Base-by-base conservation (phyloP, 257 asterid species). In the Gynochthodes officinalis region DNA sequence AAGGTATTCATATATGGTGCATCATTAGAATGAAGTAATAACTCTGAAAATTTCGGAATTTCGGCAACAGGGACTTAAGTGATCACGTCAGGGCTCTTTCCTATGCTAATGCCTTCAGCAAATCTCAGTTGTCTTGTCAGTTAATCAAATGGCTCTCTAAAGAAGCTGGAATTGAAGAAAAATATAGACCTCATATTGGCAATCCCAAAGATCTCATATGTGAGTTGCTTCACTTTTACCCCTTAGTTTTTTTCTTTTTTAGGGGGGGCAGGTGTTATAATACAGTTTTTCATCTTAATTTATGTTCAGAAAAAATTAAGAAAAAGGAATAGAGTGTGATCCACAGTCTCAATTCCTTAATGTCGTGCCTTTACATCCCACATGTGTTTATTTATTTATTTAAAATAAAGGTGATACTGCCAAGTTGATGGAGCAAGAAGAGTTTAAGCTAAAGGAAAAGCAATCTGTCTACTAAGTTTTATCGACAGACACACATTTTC, bases 141-240 rank as follows among this genome's bases (percentile, higher is more conserved):
- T 84, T 92, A 74, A 81, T 77, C 73, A 78, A 83, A 52, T 87
- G 96, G 94, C 83, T 84, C 44, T 37, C 74, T 43, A 50, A 28
- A 75, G 84, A 76, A 79, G 87, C 89, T 71, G 82, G 82, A 19
- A n/a, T 53, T 6, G 54, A 62, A 81, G 71, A 83, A 69, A 78
- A 50, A 50, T 71, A 48, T 40, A 44, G 66, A 70, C 86, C 88
- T 54, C 79, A 71, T 67, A 43, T 80, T 25, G 70, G 84, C 55
- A 80, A 83, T 73, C 95, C 98, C 5, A 63, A 57, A 75, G 89
- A 83, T 80, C 87, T 92, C n/a, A 87, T 87, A 60, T 64, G 98
- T 92, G 85, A 82, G 98, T 84, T 60, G 59, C 59, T 79, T 68
- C 52, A 7, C 67, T 70, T 54, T 5, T 59, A 7, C 2, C 35